A percentile compares a stretch with the other conserved stretches of the same genome.
phyloP scores from a whole-genome alignment of 2,329 filamentous ascomycete genomes.

The Plectosphaerella plurivora region DNA sequence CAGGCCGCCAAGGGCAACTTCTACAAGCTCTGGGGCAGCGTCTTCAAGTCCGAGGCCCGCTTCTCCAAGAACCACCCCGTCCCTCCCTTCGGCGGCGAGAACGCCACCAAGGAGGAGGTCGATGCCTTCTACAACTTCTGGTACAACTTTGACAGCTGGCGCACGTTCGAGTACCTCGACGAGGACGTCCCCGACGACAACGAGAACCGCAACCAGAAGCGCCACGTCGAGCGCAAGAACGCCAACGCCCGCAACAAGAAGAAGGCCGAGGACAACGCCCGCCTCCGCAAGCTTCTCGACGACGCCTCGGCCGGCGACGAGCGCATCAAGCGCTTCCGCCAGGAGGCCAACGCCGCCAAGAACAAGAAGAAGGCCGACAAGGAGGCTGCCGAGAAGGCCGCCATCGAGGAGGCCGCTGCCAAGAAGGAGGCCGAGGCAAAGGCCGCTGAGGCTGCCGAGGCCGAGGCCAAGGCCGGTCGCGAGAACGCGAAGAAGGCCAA shows the following conservation, averaged over 20 bases:
- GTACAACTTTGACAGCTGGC: constrained; percentile 99
- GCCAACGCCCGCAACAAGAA: constrained; percentile 97
- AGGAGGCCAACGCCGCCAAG: constrained; percentile 88
- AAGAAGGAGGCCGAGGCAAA: constrained; percentile 81
- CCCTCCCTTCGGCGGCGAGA: constrained; percentile 77
- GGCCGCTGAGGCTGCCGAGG: constrained; percentile 78
- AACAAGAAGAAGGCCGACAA: constrained; percentile 90
- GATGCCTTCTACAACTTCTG: constrained; percentile 99
- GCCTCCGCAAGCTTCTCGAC: constrained; percentile 85
- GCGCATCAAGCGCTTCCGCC: constrained; percentile 95
- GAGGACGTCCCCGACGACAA: constrained; percentile 99
- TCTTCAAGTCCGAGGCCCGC: constrained; percentile 87
- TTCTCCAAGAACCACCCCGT: constrained; percentile 92
- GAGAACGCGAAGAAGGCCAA: constrained; percentile 92
- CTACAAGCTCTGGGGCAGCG: constrained; percentile 89
- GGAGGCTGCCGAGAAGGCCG: constrained; percentile 86
- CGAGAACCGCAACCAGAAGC: constrained; percentile 98
- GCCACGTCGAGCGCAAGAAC: constrained; percentile 98
- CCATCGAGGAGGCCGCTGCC: constrained; percentile 77
- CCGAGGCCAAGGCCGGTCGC: constrained; percentile 76
- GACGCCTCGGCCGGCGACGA: constrained; percentile 80
- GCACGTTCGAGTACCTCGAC: constrained; percentile 95
- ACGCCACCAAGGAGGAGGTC: constrained; percentile 82
- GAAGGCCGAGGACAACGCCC: constrained; percentile 95
- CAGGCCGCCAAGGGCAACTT: constrained; percentile 80